A percentile compares a stretch with the other conserved stretches of the same genome.
These are phyloP conservation scores for Umbelopsis sp. DNA, from an alignment of 192 early-diverging fungal species.

Conservation along the genomic window DNA sequence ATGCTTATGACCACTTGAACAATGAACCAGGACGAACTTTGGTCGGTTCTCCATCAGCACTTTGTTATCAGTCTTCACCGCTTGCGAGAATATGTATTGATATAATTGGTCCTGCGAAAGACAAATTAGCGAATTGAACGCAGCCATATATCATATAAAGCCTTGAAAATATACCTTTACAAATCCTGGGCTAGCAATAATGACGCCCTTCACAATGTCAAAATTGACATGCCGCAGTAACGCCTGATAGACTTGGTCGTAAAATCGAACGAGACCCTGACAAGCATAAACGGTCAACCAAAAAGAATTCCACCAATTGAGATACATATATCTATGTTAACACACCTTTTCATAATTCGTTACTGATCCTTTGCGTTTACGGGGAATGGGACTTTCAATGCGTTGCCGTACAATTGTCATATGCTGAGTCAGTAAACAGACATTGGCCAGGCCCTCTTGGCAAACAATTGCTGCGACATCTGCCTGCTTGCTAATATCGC, in stretches of 20 bases:
- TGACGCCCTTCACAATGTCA: constrained; percentile 92
- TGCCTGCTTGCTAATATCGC: constrained; percentile 86
- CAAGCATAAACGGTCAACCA: neutral
- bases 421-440: constrained; percentile 91
- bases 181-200: constrained; percentile 97
- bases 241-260: constrained; percentile 87
- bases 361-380: constrained; percentile 89
- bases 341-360: constrained; percentile 86
- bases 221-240: constrained; percentile 91
- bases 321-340: neutral
- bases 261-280: constrained; percentile 79
- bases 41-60: constrained; percentile 77
- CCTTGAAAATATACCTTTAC: constrained; percentile 60
- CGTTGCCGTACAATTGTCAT: constrained; percentile 96
- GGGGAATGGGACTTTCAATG: constrained; percentile 89
- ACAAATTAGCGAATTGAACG: neutral
- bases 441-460: constrained; percentile 86
- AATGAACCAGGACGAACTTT: constrained; percentile 91
- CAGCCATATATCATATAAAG: neutral
- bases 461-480: constrained; percentile 93
- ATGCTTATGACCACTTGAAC: constrained; percentile 96
- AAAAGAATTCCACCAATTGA: neutral
- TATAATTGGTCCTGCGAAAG: constrained; percentile 77
- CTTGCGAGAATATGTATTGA: constrained; percentile 83
- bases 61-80: constrained; percentile 84